These are phyloP conservation scores for Nadsonia starkeyi-henricii DNA, from an alignment of 1,139 yeast genomes.

Conservation along the genomic window DNA sequence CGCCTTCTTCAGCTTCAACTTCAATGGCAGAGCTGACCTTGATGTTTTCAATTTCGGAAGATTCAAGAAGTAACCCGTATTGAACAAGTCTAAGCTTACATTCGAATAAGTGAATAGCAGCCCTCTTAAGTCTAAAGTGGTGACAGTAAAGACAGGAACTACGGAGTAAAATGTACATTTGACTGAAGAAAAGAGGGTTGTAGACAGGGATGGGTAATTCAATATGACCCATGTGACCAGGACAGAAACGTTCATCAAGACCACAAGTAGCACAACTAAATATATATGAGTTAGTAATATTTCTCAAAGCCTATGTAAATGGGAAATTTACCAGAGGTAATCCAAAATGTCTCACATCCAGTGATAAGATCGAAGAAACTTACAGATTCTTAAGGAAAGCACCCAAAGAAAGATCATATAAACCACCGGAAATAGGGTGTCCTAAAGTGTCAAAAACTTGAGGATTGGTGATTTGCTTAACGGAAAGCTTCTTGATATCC, in stretches of 20 bases:
- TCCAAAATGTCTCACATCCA: neutral
- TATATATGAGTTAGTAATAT: constrained; percentile 5
- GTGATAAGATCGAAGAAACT: constrained; percentile 7
- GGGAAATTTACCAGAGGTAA: neutral
- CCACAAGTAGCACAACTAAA: constrained; percentile 82
- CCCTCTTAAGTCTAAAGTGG: constrained; percentile 52
- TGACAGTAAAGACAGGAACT: constrained; percentile 86
- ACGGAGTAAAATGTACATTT: constrained; percentile 71
- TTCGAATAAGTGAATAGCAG: constrained; percentile 61
- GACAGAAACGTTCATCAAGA: constrained; percentile 84
- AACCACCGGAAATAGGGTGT: constrained; percentile 87
- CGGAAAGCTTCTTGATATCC: constrained; percentile 77
- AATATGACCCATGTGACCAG: constrained; percentile 97
- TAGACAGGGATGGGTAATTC: constrained; percentile 92
- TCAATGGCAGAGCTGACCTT: constrained; percentile 22
- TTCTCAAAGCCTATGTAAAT: neutral
- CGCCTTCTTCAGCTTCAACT: constrained; percentile 28
- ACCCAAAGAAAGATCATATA: constrained; percentile 87
- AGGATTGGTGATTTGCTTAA: constrained; percentile 90
- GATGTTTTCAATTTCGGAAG: constrained; percentile 56
- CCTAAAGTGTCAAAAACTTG: constrained; percentile 90
- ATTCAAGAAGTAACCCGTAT: constrained; percentile 75
- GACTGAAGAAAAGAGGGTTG: constrained; percentile 88
- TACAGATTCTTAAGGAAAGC: constrained; percentile 70
- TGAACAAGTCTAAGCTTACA: constrained; percentile 76